Evolutionary conservation across 345 rosid genomes (phyloP).

Genomic region (Aquilaria sinensis): DNA sequence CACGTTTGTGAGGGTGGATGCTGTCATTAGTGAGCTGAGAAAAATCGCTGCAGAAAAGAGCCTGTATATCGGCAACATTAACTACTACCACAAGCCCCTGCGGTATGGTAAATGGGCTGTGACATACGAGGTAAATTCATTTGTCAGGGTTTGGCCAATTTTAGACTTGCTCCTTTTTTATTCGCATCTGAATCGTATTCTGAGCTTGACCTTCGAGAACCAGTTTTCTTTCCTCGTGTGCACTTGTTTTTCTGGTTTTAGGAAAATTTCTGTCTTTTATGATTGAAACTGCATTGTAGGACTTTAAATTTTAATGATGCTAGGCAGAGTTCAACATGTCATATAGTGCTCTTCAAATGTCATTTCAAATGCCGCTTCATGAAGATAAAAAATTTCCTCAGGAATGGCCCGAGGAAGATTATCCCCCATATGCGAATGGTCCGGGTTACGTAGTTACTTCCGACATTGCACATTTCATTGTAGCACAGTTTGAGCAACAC

Average conservation of each 20-base stretch:
- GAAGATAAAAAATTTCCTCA: conserved; percentile 11
- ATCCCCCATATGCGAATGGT: conserved; percentile 96
- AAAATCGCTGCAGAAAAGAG: conserved; percentile 52
- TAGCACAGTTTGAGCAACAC: conserved; percentile 68
- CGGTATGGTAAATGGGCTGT: conserved; percentile 98
- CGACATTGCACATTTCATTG: conserved; percentile 69
- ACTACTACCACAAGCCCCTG: conserved; percentile 87
- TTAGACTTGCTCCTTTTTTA: too few species aligned
- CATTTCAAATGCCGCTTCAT: too few species aligned
- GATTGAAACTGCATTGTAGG: too few species aligned
- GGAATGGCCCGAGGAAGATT: conserved; percentile 99
- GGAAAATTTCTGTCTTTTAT: too few species aligned
- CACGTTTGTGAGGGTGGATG: conserved; percentile 83
- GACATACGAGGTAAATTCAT: conserved; percentile 67
- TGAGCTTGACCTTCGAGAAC: too few species aligned
- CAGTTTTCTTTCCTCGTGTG: too few species aligned
- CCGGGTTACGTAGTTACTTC: conserved; percentile 88
- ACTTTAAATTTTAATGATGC: too few species aligned
- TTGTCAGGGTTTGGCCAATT: background rate
- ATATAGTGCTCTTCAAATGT: too few species aligned
- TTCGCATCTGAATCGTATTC: too few species aligned
- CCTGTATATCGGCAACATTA: conserved; percentile 84
- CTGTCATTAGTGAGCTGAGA: conserved; percentile 65
- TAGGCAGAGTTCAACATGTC: too few species aligned
- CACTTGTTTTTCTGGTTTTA: too few species aligned